Evolutionary conservation across 768 basidiomycete genomes (phyloP).

Genomic region (Tulasnella sp.): DNA sequence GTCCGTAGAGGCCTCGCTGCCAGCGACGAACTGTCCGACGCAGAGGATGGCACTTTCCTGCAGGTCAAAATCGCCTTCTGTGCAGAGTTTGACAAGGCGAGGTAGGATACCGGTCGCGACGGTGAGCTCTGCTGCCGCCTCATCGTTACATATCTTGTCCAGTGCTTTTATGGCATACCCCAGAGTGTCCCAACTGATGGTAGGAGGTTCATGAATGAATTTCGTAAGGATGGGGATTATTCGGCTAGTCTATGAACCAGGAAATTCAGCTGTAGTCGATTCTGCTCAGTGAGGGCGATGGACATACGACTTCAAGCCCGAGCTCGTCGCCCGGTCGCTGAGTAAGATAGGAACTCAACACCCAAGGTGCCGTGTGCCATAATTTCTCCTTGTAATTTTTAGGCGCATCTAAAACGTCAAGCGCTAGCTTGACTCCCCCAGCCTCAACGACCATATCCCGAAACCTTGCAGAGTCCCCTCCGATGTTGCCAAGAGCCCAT

Average conservation of each 20-base stretch:
- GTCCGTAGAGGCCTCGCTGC: not conserved
- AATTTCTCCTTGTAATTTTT: not conserved
- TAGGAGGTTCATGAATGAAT: not conserved
- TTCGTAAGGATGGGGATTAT: not conserved
- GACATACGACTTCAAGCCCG: too few relatives aligned
- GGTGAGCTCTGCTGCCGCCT: not conserved
- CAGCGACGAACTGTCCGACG: not conserved
- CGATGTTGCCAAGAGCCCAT: not conserved
- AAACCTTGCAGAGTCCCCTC: not conserved
- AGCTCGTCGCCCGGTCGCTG: too few relatives aligned
- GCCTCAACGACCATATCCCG: not conserved
- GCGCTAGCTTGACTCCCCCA: not conserved
- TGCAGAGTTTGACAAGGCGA: not conserved
- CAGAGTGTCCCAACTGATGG: not conserved
- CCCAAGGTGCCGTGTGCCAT: too few relatives aligned
- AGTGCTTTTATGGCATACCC: not conserved
- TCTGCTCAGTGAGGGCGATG: too few relatives aligned
- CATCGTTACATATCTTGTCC: not conserved
- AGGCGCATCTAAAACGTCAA: not conserved
- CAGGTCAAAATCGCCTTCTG: not conserved
- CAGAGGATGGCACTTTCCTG: not conserved
- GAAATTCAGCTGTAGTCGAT: not conserved
- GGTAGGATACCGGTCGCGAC: not conserved
- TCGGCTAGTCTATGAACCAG: not conserved
- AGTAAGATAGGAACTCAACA: too few relatives aligned